Conservation (phyloP, 2,329 filamentous ascomycete genomes). For the Claviceps capensis region DNA sequence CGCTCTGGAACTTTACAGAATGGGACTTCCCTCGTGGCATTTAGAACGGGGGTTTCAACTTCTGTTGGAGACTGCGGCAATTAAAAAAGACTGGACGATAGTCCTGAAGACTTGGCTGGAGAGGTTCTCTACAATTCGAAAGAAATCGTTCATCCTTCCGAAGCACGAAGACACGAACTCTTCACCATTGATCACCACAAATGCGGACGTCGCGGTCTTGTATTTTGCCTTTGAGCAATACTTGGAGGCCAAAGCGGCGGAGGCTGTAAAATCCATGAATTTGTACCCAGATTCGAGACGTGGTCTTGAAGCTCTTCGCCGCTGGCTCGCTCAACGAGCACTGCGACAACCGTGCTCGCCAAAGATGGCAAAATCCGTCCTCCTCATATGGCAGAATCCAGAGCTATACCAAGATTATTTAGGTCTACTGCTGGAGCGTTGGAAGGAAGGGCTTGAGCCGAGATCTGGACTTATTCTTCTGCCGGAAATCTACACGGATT, state of each 20-base stretch:
- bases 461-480: conserved; percentile 20
- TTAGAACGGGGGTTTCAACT: conserved; percentile 27
- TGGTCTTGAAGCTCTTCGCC: conserved; percentile 16
- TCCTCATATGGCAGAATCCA: conserved; percentile 25
- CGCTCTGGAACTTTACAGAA: conserved; percentile 27
- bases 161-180: neutral
- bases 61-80: conserved; percentile 28
- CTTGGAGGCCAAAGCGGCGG: conserved; percentile 14
- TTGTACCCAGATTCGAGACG: conserved; percentile 9
- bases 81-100: conserved; percentile 20
- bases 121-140: conserved; percentile 14
- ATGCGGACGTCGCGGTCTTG: conserved; percentile 16
- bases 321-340: conserved; percentile 18
- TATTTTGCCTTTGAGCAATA: conserved; percentile 22
- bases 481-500: conserved; percentile 30
- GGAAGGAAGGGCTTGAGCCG: conserved; percentile 14
- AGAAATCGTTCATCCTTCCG: neutral
- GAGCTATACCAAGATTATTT: conserved; percentile 32
- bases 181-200: conserved; percentile 11
- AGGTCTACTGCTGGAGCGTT: conserved; percentile 17
- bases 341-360: conserved; percentile 21
- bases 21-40: conserved; percentile 21
- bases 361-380: conserved; percentile 21
- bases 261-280: conserved; percentile 12
- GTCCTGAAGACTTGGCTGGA: conserved; percentile 24